Percentiles rank a stretch among this genome's conserved stretches.
Evolutionary conservation across 2,329 filamentous ascomycete species (phyloP).

Genomic region (Hypomyces perniciosus): DNA sequence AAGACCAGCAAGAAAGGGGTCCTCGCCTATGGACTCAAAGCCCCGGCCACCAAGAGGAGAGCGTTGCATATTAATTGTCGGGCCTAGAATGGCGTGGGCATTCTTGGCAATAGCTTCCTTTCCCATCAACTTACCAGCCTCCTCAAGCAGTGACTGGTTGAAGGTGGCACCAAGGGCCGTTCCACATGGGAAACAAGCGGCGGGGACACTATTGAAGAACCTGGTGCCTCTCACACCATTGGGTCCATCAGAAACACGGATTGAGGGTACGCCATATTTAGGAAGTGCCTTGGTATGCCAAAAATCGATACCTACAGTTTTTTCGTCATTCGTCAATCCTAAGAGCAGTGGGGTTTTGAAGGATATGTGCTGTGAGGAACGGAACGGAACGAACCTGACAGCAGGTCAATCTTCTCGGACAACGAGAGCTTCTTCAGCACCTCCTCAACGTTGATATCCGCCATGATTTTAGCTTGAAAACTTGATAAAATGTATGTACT

Average conservation of each 20-base stretch:
- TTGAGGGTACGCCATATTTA: conserved; percentile 54
- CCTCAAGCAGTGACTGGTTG: conserved; percentile 46
- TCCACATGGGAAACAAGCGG: conserved; percentile 57
- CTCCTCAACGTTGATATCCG: conserved; percentile 48
- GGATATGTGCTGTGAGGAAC: neutral
- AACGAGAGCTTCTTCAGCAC: conserved; percentile 48
- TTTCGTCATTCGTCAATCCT: neutral
- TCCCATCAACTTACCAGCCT: conserved; percentile 46
- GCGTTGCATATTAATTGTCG: conserved; percentile 58
- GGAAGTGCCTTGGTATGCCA: conserved; percentile 62
- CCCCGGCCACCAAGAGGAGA: conserved; percentile 54
- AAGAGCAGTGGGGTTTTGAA: too few species aligned
- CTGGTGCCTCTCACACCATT: conserved; percentile 63
- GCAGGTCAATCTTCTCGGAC: conserved; percentile 47
- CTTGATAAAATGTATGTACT: too few species aligned
- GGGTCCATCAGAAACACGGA: conserved; percentile 62
- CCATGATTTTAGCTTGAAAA: conserved; percentile 28
- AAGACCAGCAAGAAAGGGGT: conserved; percentile 51
- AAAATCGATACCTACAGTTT: conserved; percentile 52
- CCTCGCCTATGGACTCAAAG: conserved; percentile 54
- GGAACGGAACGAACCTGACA: conserved; percentile 34
- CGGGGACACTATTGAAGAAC: conserved; percentile 58
- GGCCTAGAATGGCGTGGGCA: conserved; percentile 53
- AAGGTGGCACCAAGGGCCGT: conserved; percentile 54
- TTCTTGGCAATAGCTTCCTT: conserved; percentile 50